phyloP scores from a whole-genome alignment of 1,139 yeast genomes.

The Saccharomyces hybrid region DNA sequence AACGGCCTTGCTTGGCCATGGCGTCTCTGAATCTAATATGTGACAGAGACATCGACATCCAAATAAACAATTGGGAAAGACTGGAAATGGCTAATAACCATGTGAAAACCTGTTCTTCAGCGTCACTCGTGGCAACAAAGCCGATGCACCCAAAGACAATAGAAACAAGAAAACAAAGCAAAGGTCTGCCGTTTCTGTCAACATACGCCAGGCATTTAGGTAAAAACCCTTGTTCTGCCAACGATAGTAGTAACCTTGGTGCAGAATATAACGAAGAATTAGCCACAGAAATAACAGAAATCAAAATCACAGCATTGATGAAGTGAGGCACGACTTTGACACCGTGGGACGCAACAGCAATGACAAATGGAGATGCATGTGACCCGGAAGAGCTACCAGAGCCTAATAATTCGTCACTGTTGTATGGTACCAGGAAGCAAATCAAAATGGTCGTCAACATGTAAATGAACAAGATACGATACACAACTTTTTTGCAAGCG shows the following conservation, averaged over 20 bases:
- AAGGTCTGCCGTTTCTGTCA: slow-evolving; percentile 51
- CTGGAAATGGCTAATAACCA: slow-evolving; percentile 66
- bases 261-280: slow-evolving; percentile 69
- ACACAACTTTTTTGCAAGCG: slow-evolving; percentile 61
- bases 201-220: slow-evolving; percentile 49
- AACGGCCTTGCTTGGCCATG: slow-evolving; percentile 49
- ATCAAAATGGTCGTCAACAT: slow-evolving; percentile 48
- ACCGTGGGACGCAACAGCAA: slow-evolving; percentile 58
- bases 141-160: slow-evolving; percentile 52
- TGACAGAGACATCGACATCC: slow-evolving; percentile 47
- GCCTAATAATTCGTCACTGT: slow-evolving; percentile 40
- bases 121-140: slow-evolving; percentile 46
- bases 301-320: slow-evolving; percentile 60
- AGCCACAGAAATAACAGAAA: slow-evolving; percentile 59
- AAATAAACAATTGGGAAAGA: slow-evolving; percentile 49
- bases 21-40: slow-evolving; percentile 47
- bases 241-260: slow-evolving; percentile 54
- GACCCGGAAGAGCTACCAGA: slow-evolving; percentile 34
- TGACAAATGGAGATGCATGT: slow-evolving; percentile 60
- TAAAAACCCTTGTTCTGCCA: slow-evolving; percentile 54
- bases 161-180: slow-evolving; percentile 44
- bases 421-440: slow-evolving; percentile 57
- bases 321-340: slow-evolving; percentile 57
- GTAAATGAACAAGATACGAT: slow-evolving; percentile 60
- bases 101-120: slow-evolving; percentile 46